phyloP scores from a whole-genome alignment of 768 basidiomycete genomes.

The Podaxis mareebaensis region DNA sequence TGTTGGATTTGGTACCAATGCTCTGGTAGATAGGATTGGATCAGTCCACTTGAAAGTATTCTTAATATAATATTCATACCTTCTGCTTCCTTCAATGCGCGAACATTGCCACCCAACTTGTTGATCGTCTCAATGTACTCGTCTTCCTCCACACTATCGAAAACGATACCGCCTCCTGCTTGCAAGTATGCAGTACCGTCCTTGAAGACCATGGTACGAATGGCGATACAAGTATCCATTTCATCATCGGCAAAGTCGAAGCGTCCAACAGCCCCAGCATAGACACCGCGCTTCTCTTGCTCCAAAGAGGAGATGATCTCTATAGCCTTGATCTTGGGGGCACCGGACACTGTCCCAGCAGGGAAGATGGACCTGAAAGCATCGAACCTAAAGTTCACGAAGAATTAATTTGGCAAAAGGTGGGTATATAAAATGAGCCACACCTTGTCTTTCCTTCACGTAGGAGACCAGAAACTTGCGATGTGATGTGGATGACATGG shows the following conservation, averaged over 20 bases:
- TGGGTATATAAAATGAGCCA: background rate
- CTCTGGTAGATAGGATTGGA: constrained; percentile 38
- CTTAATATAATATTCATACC: constrained; percentile 42
- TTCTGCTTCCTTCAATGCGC: constrained; percentile 86
- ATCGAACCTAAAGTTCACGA: constrained; percentile 68
- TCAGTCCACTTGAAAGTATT: constrained; percentile 15
- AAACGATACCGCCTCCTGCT: constrained; percentile 97
- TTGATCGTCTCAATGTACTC: constrained; percentile 96
- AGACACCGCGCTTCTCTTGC: constrained; percentile 87
- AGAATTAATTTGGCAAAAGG: constrained; percentile 10
- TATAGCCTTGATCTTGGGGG: constrained; percentile 98
- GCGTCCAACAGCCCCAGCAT: constrained; percentile 97
- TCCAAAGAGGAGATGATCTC: constrained; percentile 89
- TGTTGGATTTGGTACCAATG: constrained; percentile 73
- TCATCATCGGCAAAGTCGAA: constrained; percentile 94
- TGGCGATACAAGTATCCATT: constrained; percentile 99
- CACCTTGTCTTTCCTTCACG: constrained; percentile 85
- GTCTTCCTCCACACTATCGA: constrained; percentile 96
- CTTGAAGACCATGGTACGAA: constrained; percentile 97
- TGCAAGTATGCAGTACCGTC: constrained; percentile 89
- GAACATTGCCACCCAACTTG: constrained; percentile 86
- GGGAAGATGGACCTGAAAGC: constrained; percentile 99
- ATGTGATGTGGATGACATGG: constrained; percentile 97
- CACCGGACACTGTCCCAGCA: constrained; percentile 97
- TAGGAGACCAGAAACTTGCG: constrained; percentile 87